phyloP scores from a whole-genome alignment of 2,329 filamentous ascomycete species.

The Thelonectria blattea region DNA sequence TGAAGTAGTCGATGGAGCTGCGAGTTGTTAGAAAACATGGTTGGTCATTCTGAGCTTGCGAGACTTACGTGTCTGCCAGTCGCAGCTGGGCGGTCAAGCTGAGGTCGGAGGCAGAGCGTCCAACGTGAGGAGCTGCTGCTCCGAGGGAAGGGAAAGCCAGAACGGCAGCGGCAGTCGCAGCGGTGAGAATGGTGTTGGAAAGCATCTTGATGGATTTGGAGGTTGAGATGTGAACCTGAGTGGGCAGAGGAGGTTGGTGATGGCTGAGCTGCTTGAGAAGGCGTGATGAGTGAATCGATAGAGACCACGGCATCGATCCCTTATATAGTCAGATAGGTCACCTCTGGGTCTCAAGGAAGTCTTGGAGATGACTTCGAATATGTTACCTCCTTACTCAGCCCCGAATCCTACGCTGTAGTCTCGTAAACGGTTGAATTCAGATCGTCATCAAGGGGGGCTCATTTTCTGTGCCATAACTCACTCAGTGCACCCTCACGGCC shows the following conservation, averaged over 20 bases:
- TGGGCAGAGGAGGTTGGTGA: background rate
- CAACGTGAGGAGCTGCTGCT: constrained; percentile 32
- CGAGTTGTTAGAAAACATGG: background rate
- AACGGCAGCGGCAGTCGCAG: constrained; percentile 44
- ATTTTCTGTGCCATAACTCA: background rate
- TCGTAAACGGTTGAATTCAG: too few relatives aligned
- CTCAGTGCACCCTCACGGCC: too few relatives aligned
- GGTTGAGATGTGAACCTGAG: background rate
- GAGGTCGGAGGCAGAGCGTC: constrained; percentile 26
- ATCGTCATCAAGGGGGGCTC: background rate
- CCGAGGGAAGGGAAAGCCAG: constrained; percentile 47
- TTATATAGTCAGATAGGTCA: constrained; percentile 9
- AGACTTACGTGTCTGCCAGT: constrained; percentile 46
- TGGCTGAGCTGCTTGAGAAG: background rate
- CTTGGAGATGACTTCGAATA: background rate
- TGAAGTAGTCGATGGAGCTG: constrained; percentile 50
- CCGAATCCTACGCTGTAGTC: background rate
- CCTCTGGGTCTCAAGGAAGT: background rate
- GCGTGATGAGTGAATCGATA: background rate
- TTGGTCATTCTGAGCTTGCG: constrained; percentile 11
- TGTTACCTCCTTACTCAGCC: background rate
- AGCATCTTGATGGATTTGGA: constrained; percentile 41
- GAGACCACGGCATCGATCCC: background rate
- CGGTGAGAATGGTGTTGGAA: constrained; percentile 40
- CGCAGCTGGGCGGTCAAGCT: constrained; percentile 47